Percentiles rank a stretch among this genome's conserved stretches.
phyloP scores from a whole-genome alignment of 495 filamentous ascomycete species.

The Cairneyella variabilis region DNA sequence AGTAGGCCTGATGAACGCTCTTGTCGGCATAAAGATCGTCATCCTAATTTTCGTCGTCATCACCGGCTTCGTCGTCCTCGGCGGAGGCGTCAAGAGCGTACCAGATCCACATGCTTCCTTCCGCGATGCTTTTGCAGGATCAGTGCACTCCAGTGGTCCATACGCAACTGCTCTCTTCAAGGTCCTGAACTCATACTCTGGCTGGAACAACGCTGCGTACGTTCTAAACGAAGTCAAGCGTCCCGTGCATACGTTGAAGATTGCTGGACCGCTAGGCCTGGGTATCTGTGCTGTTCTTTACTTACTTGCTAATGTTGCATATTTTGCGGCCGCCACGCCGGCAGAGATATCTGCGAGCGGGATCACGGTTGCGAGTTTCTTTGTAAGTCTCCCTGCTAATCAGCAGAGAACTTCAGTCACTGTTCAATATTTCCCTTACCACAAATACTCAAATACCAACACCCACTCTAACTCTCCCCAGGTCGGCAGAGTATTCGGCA shows the following conservation, averaged over 20 bases:
- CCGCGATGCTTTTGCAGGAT: conserved; percentile 30
- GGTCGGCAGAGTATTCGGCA: conserved; percentile 48
- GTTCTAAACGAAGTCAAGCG: conserved; percentile 46
- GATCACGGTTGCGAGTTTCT: conserved; percentile 26
- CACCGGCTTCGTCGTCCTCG: conserved; percentile 41
- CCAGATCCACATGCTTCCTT: conserved; percentile 34
- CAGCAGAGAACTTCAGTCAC: not conserved
- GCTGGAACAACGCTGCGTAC: conserved; percentile 13
- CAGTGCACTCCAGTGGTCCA: conserved; percentile 13
- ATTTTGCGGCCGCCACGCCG: conserved; percentile 19
- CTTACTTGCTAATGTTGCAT: conserved; percentile 50
- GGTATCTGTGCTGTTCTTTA: conserved; percentile 44
- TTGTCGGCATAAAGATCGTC: conserved; percentile 46
- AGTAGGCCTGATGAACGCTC: conserved; percentile 43
- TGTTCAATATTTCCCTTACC: not conserved
- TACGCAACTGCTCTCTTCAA: conserved; percentile 60
- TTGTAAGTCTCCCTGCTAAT: conserved; percentile 31
- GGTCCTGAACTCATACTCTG: conserved; percentile 57
- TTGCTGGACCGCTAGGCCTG: conserved; percentile 46
- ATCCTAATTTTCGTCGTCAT: conserved; percentile 41
- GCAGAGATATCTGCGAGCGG: conserved; percentile 19
- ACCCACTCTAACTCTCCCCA: not conserved
- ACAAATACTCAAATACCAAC: not conserved
- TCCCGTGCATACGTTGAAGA: conserved; percentile 44
- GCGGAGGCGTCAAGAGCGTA: conserved; percentile 28